These are phyloP conservation scores for Rossbeevera mucosa DNA, from an alignment of 768 basidiomycete genomes.

Conservation along the genomic window DNA sequence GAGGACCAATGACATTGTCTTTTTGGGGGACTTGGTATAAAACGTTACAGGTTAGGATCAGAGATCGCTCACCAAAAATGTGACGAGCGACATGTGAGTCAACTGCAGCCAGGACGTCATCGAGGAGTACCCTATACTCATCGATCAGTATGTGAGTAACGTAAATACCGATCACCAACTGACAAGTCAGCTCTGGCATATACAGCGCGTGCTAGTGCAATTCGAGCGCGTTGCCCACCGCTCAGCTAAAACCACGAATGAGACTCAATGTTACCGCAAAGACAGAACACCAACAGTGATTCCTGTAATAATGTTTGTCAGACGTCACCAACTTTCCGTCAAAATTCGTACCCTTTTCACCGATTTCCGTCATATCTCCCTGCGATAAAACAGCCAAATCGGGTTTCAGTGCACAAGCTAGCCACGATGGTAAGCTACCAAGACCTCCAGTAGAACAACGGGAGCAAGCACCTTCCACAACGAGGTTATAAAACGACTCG, in stretches of 20 bases:
- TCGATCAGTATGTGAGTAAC: background rate
- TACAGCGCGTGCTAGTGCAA: constrained; percentile 82
- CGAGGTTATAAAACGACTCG: constrained; percentile 74
- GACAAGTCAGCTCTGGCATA: constrained; percentile 90
- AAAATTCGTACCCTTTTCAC: constrained; percentile 67
- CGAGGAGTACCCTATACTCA: constrained; percentile 59
- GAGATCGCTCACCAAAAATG: constrained; percentile 55
- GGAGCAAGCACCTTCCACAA: constrained; percentile 59
- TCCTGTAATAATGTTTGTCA: constrained; percentile 26
- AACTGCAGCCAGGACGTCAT: constrained; percentile 85
- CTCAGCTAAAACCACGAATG: constrained; percentile 45
- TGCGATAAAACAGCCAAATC: constrained; percentile 77
- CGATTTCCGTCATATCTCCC: constrained; percentile 82
- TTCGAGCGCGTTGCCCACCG: constrained; percentile 80
- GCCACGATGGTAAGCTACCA: background rate
- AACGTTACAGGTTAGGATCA: background rate
- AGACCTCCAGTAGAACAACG: background rate
- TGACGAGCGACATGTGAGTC: constrained; percentile 87
- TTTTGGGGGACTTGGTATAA: constrained; percentile 1
- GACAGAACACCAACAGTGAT: constrained; percentile 48
- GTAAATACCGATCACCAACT: constrained; percentile 15
- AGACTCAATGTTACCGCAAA: constrained; percentile 9
- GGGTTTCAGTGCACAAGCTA: constrained; percentile 79
- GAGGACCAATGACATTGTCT: constrained; percentile 86
- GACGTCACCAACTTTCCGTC: too few species aligned